Evolutionary conservation across 768 basidiomycete species (phyloP).

Genomic region (Hirschioporus abietinus): DNA sequence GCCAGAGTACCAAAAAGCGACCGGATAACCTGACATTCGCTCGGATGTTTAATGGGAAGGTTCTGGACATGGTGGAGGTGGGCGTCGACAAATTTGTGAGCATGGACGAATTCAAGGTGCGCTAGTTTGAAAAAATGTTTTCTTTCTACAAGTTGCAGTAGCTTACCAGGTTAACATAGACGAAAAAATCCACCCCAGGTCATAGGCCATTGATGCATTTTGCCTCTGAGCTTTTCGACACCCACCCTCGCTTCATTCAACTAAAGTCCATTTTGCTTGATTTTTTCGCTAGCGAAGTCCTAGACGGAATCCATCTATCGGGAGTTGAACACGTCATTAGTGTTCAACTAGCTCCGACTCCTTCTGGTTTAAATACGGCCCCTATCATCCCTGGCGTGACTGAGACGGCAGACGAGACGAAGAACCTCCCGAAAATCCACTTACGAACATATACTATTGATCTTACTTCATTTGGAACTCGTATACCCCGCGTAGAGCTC

Average conservation of each 20-base stretch:
- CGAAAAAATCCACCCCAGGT: constrained; percentile 82
- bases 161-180: constrained; percentile 36
- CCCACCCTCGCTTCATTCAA: constrained; percentile 87
- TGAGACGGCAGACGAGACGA: constrained; percentile 32
- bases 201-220: constrained; percentile 94
- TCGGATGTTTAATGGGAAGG: constrained; percentile 77
- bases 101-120: constrained; percentile 82
- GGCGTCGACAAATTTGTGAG: constrained; percentile 77
- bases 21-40: constrained; percentile 84
- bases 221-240: constrained; percentile 90
- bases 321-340: constrained; percentile 88
- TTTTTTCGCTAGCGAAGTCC: constrained; percentile 84
- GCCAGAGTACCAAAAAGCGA: constrained; percentile 90
- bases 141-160: neutral
- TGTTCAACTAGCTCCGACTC: constrained; percentile 65
- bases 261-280: constrained; percentile 88
- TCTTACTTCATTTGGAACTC: constrained; percentile 69
- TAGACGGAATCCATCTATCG: constrained; percentile 77
- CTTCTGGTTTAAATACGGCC: constrained; percentile 45
- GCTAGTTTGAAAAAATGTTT: constrained; percentile 18
- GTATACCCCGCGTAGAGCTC: constrained; percentile 77
- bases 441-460: constrained; percentile 80
- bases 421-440: constrained; percentile 74
- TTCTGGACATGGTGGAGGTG: constrained; percentile 94
- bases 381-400: constrained; percentile 20